These are phyloP conservation scores for Cylindrotheca fusiformis DNA, from an alignment of 108 stramenopile genomes.

Conservation along the genomic window DNA sequence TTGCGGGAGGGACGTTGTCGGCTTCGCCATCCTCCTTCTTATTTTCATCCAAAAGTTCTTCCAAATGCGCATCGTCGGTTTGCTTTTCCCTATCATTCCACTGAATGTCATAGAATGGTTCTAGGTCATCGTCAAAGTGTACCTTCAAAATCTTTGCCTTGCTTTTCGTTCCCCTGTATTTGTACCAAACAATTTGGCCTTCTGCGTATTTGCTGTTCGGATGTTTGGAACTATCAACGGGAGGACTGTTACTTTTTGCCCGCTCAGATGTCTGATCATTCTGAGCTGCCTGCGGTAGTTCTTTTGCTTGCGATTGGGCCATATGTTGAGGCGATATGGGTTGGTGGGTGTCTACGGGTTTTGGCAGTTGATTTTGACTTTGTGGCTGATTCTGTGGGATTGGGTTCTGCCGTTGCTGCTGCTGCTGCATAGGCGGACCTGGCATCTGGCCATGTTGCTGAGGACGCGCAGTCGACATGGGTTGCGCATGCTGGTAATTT, in stretches of 20 bases:
- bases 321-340: too few species aligned
- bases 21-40: not conserved
- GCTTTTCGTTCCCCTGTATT: not conserved
- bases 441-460: not conserved
- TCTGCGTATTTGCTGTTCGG: not conserved
- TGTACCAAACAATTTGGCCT: not conserved
- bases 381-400: too few species aligned
- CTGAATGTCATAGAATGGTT: conserved; percentile 43
- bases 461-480: not conserved
- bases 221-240: too few species aligned
- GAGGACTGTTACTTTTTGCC: too few species aligned
- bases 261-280: too few species aligned
- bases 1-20: too few species aligned
- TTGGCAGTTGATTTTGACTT: too few species aligned
- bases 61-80: conserved; percentile 51
- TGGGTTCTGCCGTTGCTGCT: too few species aligned
- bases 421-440: not conserved
- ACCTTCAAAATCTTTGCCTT: conserved; percentile 42
- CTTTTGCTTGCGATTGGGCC: too few species aligned
- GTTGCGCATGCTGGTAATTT: too few species aligned
- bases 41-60: not conserved
- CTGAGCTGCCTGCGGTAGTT: too few species aligned
- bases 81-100: conserved; percentile 46
- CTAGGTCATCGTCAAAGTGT: conserved; percentile 47
- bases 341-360: too few species aligned